Percentiles rank a stretch among this genome's conserved stretches.
Conservation (phyloP, 352 stramenopile species). For the Globisporangium apiculatum region DNA sequence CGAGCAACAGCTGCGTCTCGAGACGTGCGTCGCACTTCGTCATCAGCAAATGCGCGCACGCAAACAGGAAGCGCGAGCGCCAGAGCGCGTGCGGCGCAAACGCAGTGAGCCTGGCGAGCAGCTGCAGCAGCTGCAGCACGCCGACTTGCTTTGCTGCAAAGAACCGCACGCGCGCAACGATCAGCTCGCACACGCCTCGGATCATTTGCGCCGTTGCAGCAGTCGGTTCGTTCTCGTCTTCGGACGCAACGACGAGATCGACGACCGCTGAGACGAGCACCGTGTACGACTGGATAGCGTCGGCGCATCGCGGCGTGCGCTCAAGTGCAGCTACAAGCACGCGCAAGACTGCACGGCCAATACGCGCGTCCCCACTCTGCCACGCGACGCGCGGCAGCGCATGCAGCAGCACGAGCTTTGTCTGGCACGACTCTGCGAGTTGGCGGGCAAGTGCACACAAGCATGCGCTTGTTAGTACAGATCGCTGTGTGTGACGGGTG, state of each 20-base stretch:
- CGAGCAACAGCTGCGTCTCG: slow-evolving; percentile 42
- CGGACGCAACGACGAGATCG: slow-evolving; percentile 22
- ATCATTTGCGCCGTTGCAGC: slow-evolving; percentile 7
- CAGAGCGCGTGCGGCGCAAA: slow-evolving; percentile 20
- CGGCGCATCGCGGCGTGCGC: slow-evolving; percentile 21
- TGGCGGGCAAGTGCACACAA: background rate
- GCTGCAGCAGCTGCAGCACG: slow-evolving; percentile 37
- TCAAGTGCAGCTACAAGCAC: slow-evolving; percentile 29
- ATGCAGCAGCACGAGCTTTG: slow-evolving; percentile 28
- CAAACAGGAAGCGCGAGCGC: slow-evolving; percentile 30
- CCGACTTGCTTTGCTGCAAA: slow-evolving; percentile 23
- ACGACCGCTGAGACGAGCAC: slow-evolving; percentile 29
- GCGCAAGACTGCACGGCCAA: slow-evolving; percentile 8
- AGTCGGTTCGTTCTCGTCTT: background rate
- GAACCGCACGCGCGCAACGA: slow-evolving; percentile 15
- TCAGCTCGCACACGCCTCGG: slow-evolving; percentile 4
- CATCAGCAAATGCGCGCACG: slow-evolving; percentile 30
- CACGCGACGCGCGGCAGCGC: slow-evolving; percentile 35
- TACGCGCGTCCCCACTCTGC: slow-evolving; percentile 6
- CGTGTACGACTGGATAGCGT: slow-evolving; percentile 19
- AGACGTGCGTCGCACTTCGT: slow-evolving; percentile 16
- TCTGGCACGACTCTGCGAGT: slow-evolving; percentile 13
- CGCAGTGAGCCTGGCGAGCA: slow-evolving; percentile 25
- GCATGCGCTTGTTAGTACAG: too few relatives aligned
- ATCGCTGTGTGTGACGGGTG: too few relatives aligned